Conservation (phyloP, 2,329 filamentous ascomycete genomes). For the Aspergillus fischeri region DNA sequence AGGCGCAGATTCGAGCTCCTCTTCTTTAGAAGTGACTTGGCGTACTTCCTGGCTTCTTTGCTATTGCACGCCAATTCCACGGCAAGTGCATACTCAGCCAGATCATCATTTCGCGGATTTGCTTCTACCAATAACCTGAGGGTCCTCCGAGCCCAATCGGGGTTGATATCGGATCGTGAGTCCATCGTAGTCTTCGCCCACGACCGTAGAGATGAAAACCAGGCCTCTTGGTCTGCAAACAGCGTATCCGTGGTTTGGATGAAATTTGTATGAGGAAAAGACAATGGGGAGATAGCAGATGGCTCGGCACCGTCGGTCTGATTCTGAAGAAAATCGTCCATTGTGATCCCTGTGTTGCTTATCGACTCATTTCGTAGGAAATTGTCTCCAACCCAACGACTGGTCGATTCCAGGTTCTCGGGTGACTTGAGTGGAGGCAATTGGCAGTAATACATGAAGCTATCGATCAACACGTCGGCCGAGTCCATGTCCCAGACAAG, state of each 20-base stretch:
- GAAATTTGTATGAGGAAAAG: constrained; percentile 37
- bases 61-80: constrained; percentile 58
- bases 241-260: constrained; percentile 50
- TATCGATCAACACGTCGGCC: constrained; percentile 56
- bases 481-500: constrained; percentile 28
- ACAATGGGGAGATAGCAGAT: constrained; percentile 20
- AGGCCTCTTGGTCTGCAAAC: constrained; percentile 49
- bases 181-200: constrained; percentile 25
- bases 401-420: constrained; percentile 21
- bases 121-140: constrained; percentile 55
- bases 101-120: constrained; percentile 41
- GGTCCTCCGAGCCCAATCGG: constrained; percentile 48
- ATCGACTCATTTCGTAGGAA: constrained; percentile 48
- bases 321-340: constrained; percentile 25
- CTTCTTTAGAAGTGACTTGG: constrained; percentile 69
- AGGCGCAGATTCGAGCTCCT: constrained; percentile 61
- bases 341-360: constrained; percentile 19
- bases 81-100: constrained; percentile 69
- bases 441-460: constrained; percentile 65
- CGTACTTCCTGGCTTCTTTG: constrained; percentile 60
- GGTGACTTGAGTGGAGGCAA: constrained; percentile 52
- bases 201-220: constrained; percentile 38
- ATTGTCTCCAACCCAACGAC: constrained; percentile 48
- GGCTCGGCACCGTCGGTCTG: constrained; percentile 4
- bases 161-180: constrained; percentile 34